Base-by-base conservation (phyloP, 2,329 filamentous ascomycete species). In the Cercospora sp. region DNA sequence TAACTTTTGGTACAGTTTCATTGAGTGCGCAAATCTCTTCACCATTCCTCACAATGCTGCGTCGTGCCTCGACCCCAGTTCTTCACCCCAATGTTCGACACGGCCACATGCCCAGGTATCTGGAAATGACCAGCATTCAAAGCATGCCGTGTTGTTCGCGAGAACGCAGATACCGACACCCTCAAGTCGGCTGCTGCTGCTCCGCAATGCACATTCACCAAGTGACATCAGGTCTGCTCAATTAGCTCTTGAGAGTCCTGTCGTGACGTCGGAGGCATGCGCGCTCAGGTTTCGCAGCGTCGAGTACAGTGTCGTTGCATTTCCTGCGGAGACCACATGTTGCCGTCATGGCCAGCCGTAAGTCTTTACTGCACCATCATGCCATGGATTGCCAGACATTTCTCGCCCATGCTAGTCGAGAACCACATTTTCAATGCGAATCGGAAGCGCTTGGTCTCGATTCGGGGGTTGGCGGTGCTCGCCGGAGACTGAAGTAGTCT, bases 401-500 rank as follows among this genome's bases (percentile, higher is more conserved):
- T 20, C 20, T 33, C 20, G n/a, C 60, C 9, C 9, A 8, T 12
- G 3, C 2, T 23, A 8, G 16, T 63, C 40, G 8, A 13, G 16
- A 30, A 42, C 2, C 1, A 51, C 9, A 30, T 31, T 8, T 16
- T 64, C 33, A 64, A 20, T 18, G 62, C 33, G 23, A 30, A 31
- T 58, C 51, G 16, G 20, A 28, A 31, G 26, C 51, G 13, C 64
- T 48, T 9, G 64, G 64, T 58, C 64, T 62, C 20, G 64, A 66
- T 53, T 62, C 55, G 12, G 67, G 67, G 42, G 67, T 68, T n/a
- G 64, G 61, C 20, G 61, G 60, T 26, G 63, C 67, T 48, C 60
- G 36, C 13, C 45, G 60, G 26, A 66, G 60, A 30, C 31, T 65
- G 31, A 68, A 68, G 67, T 68, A 65, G 23, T 68, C 63, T 18